These are phyloP conservation scores for Ettlia oleoabundans DNA, from an alignment of 139 green algal genomes.

Conservation along the genomic window DNA sequence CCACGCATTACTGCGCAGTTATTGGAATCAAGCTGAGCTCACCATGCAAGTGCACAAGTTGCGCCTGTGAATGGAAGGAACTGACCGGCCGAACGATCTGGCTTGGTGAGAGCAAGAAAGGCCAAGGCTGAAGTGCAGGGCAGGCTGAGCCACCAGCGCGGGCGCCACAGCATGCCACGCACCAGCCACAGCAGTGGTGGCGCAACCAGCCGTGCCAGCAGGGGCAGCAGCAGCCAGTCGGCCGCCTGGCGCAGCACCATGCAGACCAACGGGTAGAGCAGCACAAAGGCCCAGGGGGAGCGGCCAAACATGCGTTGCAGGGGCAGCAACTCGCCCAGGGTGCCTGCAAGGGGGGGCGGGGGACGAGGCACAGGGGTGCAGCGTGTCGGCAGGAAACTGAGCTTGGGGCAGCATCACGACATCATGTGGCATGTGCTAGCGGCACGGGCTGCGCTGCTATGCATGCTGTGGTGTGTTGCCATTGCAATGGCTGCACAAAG, in stretches of 20 bases:
- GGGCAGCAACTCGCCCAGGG: constrained; percentile 4
- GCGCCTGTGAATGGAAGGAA: too few species aligned
- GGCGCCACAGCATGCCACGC: constrained; percentile 13
- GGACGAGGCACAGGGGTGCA: not conserved
- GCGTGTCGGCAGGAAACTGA: too few species aligned
- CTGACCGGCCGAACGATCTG: too few species aligned
- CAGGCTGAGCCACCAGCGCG: constrained; percentile 15
- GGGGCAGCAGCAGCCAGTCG: not conserved
- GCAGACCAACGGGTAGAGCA: constrained; percentile 7
- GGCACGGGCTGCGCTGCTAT: too few species aligned
- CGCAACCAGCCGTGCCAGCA: not conserved
- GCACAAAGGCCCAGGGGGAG: not conserved
- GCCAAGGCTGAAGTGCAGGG: not conserved
- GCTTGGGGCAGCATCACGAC: too few species aligned
- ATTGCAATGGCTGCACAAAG: too few species aligned
- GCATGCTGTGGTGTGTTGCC: too few species aligned
- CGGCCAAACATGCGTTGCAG: not conserved
- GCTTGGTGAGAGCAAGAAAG: not conserved
- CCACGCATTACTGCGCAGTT: too few species aligned
- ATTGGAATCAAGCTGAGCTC: too few species aligned
- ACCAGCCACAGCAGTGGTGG: not conserved
- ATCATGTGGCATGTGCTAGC: too few species aligned
- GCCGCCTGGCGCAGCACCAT: not conserved
- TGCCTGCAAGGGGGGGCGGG: not conserved
- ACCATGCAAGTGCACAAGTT: too few species aligned